A percentile compares a stretch with the other conserved stretches of the same genome.
Conservation (phyloP, 2,329 filamentous ascomycete species). For the Venturiaceae sp. region DNA sequence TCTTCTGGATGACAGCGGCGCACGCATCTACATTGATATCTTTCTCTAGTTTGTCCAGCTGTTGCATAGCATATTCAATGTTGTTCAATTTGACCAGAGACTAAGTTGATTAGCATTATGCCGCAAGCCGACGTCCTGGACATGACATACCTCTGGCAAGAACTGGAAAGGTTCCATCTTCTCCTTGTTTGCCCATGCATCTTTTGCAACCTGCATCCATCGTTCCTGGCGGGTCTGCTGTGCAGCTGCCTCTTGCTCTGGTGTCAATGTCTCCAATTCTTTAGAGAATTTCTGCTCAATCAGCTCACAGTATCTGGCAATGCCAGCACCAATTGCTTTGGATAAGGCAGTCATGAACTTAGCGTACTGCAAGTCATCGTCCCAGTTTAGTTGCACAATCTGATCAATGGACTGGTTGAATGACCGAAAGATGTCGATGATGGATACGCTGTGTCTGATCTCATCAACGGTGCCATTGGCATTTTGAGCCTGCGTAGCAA, state of each 20-base stretch:
- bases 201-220: slow-evolving; percentile 86
- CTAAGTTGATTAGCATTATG: slow-evolving; percentile 33
- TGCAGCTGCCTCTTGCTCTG: slow-evolving; percentile 72
- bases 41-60: slow-evolving; percentile 82
- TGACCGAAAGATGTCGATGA: slow-evolving; percentile 86
- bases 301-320: slow-evolving; percentile 84
- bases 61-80: slow-evolving; percentile 86
- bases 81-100: slow-evolving; percentile 98
- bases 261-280: slow-evolving; percentile 89
- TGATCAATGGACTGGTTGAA: slow-evolving; percentile 90
- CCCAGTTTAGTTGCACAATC: slow-evolving; percentile 79
- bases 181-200: slow-evolving; percentile 84
- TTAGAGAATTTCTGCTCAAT: slow-evolving; percentile 75
- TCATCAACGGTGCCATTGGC: slow-evolving; percentile 61
- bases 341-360: slow-evolving; percentile 94
- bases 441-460: slow-evolving; percentile 83
- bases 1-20: slow-evolving; percentile 67
- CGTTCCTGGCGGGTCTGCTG: slow-evolving; percentile 81
- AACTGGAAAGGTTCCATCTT: slow-evolving; percentile 97
- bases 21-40: slow-evolving; percentile 88
- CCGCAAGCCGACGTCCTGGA: background rate
- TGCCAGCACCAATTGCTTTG: slow-evolving; percentile 71
- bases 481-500: slow-evolving; percentile 59
- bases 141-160: slow-evolving; percentile 62
- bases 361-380: slow-evolving; percentile 85